phyloP scores from a whole-genome alignment of 495 filamentous ascomycete genomes.

The Penicillium nucicola region DNA sequence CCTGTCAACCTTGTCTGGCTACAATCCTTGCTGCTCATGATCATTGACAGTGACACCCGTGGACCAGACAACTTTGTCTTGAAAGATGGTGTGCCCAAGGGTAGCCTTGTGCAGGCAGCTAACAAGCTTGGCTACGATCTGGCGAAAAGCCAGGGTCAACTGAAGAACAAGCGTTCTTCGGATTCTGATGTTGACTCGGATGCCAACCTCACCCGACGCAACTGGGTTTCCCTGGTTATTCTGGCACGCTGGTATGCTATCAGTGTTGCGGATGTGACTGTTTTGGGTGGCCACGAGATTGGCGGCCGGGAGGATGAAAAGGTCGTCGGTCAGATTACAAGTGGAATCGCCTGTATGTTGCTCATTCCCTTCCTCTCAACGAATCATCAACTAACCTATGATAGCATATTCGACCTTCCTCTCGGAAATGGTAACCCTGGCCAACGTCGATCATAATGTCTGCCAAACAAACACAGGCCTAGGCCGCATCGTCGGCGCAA shows the following conservation, averaged over 20 bases:
- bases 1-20: conserved; percentile 41
- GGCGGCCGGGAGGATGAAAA: conserved; percentile 58
- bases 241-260: conserved; percentile 75
- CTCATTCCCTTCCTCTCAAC: not conserved
- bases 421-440: conserved; percentile 37
- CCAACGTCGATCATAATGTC: conserved; percentile 33
- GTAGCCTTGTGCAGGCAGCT: conserved; percentile 38
- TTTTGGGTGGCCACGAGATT: conserved; percentile 49
- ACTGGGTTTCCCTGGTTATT: conserved; percentile 72
- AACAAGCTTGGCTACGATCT: conserved; percentile 40
- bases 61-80: conserved; percentile 44
- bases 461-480: conserved; percentile 41
- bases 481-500: conserved; percentile 37
- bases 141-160: conserved; percentile 39
- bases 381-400: conserved; percentile 4
- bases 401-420: conserved; percentile 47
- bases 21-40: conserved; percentile 43
- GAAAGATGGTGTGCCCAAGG: conserved; percentile 43
- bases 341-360: conserved; percentile 66
- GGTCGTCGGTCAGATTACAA: conserved; percentile 62
- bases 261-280: conserved; percentile 61
- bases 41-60: conserved; percentile 43
- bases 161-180: conserved; percentile 30
- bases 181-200: conserved; percentile 63
- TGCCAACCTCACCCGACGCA: conserved; percentile 64